A percentile compares a stretch with the other conserved stretches of the same genome.
Conservation (phyloP, 2,329 filamentous ascomycete species). For the Cadophora sp. region DNA sequence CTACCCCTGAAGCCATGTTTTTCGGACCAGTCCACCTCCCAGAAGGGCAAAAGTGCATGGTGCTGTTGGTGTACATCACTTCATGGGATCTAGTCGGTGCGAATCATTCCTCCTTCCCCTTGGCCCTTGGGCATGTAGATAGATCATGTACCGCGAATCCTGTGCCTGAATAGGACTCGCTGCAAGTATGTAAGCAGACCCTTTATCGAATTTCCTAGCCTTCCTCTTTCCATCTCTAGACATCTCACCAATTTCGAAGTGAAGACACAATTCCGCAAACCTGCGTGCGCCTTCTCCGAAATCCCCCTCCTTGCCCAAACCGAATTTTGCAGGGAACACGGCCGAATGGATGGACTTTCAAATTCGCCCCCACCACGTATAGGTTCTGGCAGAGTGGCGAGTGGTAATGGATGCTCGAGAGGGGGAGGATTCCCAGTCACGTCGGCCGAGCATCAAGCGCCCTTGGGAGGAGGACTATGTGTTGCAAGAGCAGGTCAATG, state of each 20-base stretch:
- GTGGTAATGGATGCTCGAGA: constrained; percentile 43
- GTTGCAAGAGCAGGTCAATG: constrained; percentile 24
- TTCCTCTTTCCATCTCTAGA: constrained; percentile 1
- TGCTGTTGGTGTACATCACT: constrained; percentile 31
- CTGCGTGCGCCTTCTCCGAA: constrained; percentile 12
- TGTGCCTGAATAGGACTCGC: constrained; percentile 24
- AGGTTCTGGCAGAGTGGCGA: constrained; percentile 35
- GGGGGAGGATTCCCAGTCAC: constrained; percentile 38
- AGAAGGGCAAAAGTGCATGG: constrained; percentile 33
- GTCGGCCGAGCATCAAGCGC: constrained; percentile 39
- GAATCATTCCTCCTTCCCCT: constrained; percentile 11
- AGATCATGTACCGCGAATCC: constrained; percentile 13
- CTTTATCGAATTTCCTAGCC: constrained; percentile 16
- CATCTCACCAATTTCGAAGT: constrained; percentile 22
- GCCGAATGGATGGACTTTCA: constrained; percentile 43
- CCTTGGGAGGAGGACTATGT: constrained; percentile 40
- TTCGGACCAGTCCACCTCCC: constrained; percentile 14
- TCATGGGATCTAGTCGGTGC: constrained; percentile 14
- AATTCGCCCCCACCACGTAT: constrained; percentile 33
- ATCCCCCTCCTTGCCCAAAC: constrained; percentile 2
- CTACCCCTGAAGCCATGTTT: constrained; percentile 14
- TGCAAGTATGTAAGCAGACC: constrained; percentile 36
- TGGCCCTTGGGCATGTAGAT: background rate
- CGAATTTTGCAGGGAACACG: constrained; percentile 29
- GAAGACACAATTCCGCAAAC: constrained; percentile 19